A percentile compares a stretch with the other conserved stretches of the same genome.
phyloP scores from a whole-genome alignment of 192 early-diverging fungal species.

The Jimgerdemannia lactiflua region DNA sequence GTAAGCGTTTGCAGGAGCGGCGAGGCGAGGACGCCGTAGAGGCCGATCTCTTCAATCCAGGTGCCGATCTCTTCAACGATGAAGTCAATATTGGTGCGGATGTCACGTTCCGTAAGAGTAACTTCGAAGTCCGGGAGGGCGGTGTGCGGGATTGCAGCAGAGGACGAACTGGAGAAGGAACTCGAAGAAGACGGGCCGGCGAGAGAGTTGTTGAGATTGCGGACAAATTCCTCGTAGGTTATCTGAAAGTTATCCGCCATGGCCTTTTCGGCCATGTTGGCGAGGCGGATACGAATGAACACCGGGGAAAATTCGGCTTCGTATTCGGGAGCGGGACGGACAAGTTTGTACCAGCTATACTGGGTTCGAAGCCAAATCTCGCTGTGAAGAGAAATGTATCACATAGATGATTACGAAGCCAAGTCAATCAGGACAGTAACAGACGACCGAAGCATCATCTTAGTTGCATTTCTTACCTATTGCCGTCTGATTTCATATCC shows the following conservation, averaged over 20 bases:
- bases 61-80: conserved; percentile 12
- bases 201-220: neutral
- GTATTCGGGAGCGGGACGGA: conserved; percentile 13
- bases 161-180: neutral
- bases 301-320: conserved; percentile 12
- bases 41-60: conserved; percentile 16
- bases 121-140: conserved; percentile 10
- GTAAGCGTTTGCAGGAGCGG: conserved; percentile 10
- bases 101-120: conserved; percentile 17
- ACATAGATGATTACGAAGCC: no score
- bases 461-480: neutral
- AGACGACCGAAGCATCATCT: no score
- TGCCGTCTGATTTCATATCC: conserved; percentile 14
- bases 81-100: conserved; percentile 14
- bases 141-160: no score
- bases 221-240: conserved; percentile 16
- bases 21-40: conserved; percentile 1
- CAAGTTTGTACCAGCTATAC: conserved; percentile 19
- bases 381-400: conserved; percentile 1
- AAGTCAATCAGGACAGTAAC: no score
- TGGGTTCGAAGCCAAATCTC: conserved; percentile 31
- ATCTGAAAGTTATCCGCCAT: conserved; percentile 6
- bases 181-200: neutral
- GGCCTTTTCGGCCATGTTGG: conserved; percentile 14
- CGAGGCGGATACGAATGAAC: conserved; percentile 12